These are phyloP conservation scores for Wilhelminamyces savonicus DNA, from an alignment of 805 yeast genomes.

Conservation along the genomic window DNA sequence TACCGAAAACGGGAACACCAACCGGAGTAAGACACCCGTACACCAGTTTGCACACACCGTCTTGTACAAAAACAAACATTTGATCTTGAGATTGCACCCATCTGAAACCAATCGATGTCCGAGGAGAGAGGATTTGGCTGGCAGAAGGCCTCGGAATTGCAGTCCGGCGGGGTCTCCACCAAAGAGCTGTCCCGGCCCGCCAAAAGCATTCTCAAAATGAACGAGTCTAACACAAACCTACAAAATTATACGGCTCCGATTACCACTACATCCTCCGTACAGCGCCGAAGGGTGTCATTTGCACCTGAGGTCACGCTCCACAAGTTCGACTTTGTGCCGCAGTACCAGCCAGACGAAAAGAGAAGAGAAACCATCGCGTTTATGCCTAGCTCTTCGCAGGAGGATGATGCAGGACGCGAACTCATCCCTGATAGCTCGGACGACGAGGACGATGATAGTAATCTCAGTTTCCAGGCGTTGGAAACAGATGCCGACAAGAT, in stretches of 20 bases:
- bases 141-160: no score
- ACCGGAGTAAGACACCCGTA: no score
- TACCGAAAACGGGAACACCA: no score
- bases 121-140: no score
- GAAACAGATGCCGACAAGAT: background rate
- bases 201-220: conserved; percentile 8
- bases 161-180: no score
- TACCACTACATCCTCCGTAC: background rate
- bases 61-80: no score
- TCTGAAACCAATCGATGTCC: no score
- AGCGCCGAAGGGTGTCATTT: conserved; percentile 60
- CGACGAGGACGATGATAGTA: background rate
- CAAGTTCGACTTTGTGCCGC: conserved; percentile 38
- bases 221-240: conserved; percentile 5
- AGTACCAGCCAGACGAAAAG: conserved; percentile 4
- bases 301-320: conserved; percentile 71
- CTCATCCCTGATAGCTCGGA: background rate
- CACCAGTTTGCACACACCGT: no score
- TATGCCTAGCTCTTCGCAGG: conserved; percentile 9
- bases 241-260: conserved; percentile 3
- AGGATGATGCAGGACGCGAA: conserved; percentile 2
- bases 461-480: background rate
- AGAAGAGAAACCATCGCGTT: conserved; percentile 24
- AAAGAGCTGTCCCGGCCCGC: conserved; percentile 2
- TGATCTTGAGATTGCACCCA: no score